Base-by-base conservation (phyloP, 345 rosid genomes). In the Cardamine occulta region DNA sequence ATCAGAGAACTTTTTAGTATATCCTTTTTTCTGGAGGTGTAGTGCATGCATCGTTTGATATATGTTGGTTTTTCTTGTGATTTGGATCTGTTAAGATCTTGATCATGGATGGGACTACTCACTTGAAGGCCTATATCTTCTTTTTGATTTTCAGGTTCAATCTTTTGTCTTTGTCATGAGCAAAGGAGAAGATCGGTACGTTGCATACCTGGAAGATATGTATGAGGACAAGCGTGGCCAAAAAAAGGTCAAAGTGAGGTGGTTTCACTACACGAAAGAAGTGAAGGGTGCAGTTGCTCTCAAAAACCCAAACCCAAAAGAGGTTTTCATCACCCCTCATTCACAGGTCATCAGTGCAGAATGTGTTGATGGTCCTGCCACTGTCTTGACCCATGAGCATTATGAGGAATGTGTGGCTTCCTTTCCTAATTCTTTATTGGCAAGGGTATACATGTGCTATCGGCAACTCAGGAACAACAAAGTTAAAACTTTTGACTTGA, bases 151-250 rank as follows among this genome's bases (percentile, higher is more conserved):
- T 42, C 84, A 94, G 98, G 80, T 88, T 60, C 93, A 94, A 52
- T 94, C 98, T 14, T 94, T 94, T 83, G 97, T 94, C 72, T 91
- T 87, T 80, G 97, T 91, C 67, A 85, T 94, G 98, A 91, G 88
- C 61, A 90, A 90, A 83, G 97, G 85, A 56, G 89, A 91, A 60
- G 87, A 83, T 77, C 89, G 77, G 32, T 90, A 94, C 15, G 79
- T 94, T 84, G 97, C 97, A 52, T 89, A 94, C 81, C 81, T 94
- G 86, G 98, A 94, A 83, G 98, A 94, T 78, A 94, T 94, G 96
- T 94, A 94, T 35, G 98, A 91, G 83, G 97, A 94, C 87, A 91
- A 87, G 80, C 87, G 91, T 78, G 97, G 99, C 64, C 91, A 79
- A 66, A 95, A 89, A 78, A 94, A 94, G 76, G 96, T 94, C 65